A percentile compares a stretch with the other conserved stretches of the same genome.
Evolutionary conservation across 2,329 filamentous ascomycete genomes (phyloP).

Genomic region (Fusarium tupiense): DNA sequence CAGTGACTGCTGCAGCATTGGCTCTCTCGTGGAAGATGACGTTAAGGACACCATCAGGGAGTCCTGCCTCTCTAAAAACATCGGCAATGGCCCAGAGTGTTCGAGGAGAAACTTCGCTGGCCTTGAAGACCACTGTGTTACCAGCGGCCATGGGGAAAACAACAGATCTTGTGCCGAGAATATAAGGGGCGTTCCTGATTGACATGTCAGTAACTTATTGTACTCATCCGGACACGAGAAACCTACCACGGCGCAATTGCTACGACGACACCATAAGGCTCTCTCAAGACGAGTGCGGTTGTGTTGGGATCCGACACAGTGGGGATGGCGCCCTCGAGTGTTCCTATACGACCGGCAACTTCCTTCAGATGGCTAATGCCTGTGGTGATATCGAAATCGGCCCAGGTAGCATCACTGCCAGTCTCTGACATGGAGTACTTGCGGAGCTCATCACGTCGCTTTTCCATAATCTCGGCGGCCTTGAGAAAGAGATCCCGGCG

Average conservation of each 20-base stretch:
- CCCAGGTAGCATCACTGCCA: conserved; percentile 52
- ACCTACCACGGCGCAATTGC: conserved; percentile 83
- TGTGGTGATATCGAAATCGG: conserved; percentile 51
- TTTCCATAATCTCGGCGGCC: conserved; percentile 71
- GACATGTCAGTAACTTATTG: not conserved
- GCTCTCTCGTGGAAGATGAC: conserved; percentile 72
- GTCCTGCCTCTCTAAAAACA: conserved; percentile 76
- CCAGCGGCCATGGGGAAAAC: conserved; percentile 76
- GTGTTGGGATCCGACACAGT: conserved; percentile 43
- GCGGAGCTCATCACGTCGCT: conserved; percentile 67
- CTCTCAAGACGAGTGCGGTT: conserved; percentile 72
- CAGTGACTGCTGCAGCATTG: conserved; percentile 74
- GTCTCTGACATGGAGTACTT: conserved; percentile 67
- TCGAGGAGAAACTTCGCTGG: conserved; percentile 73
- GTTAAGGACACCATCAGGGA: conserved; percentile 80
- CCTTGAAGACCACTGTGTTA: conserved; percentile 81
- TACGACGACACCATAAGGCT: conserved; percentile 82
- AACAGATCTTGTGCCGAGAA: conserved; percentile 64
- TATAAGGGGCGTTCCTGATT: conserved; percentile 65
- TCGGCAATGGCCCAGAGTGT: conserved; percentile 70
- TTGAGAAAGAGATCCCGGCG: conserved; percentile 77
- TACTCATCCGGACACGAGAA: not conserved
- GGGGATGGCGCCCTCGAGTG: conserved; percentile 52
- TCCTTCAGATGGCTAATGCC: conserved; percentile 54
- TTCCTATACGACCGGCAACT: conserved; percentile 54